Base-by-base conservation (phyloP, 2,329 filamentous ascomycete genomes). In the Alternaria triticimaculans region DNA sequence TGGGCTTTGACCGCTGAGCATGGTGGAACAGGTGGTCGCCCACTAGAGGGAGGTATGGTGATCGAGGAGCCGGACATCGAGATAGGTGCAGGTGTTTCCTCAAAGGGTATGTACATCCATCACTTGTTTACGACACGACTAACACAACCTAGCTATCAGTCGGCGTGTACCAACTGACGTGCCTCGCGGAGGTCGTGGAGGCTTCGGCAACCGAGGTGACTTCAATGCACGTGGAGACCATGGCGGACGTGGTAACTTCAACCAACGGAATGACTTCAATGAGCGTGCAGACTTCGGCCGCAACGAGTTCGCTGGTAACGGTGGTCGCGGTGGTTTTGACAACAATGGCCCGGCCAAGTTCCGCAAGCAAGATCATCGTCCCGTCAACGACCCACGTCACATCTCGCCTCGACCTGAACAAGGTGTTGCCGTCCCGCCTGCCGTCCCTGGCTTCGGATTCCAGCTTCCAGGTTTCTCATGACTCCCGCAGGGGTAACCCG, bases 11-110 rank as follows among this genome's bases (percentile, higher is more conserved):
- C 90, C 37, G 96, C 96, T 12, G 93, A 97, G 69, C 97, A 91
- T 77, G 96, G 96, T 69, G 96, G 96, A 58, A 97, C 93, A 66
- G 96, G 95, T 60, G 96, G 95, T 59, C 87, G 88, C 60, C 83
- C 89, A 2, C 93, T 99, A 64, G 90, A 94, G 76, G 85, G 88
- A 14, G 94, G 94, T 45, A 88, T 99, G 82, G 91, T 94, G 7
- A 92, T 99, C 25, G 96, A 99, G 79, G 96, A 99, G 81, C 96
- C 96, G 4, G 96, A 99, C 77, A 99, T 99, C 73, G 96, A 99
- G 81, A 99, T 99, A 62, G 96, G 96, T 57, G 94, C 95, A 18
- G 96, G 96, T 60, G 96, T 99, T 14, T 97, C 94, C 18, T 97
- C 94, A 46, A 99, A 99, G 84, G 93, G 85, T 85, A 78, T 61